These are phyloP conservation scores for Chaetomium sp. DNA, from an alignment of 2,329 filamentous ascomycete genomes.

Conservation along the genomic window DNA sequence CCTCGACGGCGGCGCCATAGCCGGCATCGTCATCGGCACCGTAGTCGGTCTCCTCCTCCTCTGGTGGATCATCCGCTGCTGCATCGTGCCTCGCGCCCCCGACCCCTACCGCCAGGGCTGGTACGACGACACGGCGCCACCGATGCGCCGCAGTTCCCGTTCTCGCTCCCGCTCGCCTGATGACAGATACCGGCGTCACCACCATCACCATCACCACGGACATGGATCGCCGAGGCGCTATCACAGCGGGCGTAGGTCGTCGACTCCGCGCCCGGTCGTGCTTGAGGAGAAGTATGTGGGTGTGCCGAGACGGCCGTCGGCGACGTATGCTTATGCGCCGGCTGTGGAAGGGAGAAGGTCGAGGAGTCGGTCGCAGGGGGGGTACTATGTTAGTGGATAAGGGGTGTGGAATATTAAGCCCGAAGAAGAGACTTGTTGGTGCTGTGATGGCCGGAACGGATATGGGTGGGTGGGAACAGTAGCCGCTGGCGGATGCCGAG, in stretches of 20 bases:
- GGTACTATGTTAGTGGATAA: slow-evolving; percentile 12
- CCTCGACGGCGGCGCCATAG: slow-evolving; percentile 20
- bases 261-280: slow-evolving; percentile 15
- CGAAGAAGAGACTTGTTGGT: background rate
- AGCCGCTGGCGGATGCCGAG: no score
- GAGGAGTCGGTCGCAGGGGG: slow-evolving; percentile 13
- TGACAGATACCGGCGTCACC: slow-evolving; percentile 4
- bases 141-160: background rate
- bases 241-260: slow-evolving; percentile 11
- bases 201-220: background rate
- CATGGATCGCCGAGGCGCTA: slow-evolving; percentile 1
- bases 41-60: slow-evolving; percentile 20
- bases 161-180: slow-evolving; percentile 10
- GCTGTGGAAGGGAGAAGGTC: slow-evolving; percentile 9
- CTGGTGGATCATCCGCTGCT: slow-evolving; percentile 17
- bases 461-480: background rate
- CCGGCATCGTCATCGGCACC: slow-evolving; percentile 23
- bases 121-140: slow-evolving; percentile 18
- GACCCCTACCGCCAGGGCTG: slow-evolving; percentile 17
- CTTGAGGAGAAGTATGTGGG: slow-evolving; percentile 13
- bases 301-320: slow-evolving; percentile 10
- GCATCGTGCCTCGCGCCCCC: slow-evolving; percentile 4
- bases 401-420: no score
- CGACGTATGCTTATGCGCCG: slow-evolving; percentile 16
- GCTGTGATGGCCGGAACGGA: background rate